Evolutionary conservation across 2,329 filamentous ascomycete genomes (phyloP), one percentile per base, ranked within the genome.

Genomic region (Mycocentrospora acerina): DNA sequence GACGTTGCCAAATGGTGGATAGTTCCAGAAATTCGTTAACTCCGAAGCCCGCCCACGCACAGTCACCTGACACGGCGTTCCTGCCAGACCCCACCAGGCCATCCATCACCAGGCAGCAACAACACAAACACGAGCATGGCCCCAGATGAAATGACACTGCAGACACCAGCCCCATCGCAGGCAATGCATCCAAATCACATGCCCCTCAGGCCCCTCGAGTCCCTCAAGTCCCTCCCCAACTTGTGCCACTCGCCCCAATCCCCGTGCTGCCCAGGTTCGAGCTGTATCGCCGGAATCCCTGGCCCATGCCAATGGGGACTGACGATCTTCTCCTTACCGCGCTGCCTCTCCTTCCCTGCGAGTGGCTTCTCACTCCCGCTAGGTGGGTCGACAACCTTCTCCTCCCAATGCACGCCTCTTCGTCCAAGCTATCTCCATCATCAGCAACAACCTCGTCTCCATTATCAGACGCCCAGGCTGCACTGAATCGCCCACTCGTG

Each of bases 241-340:
- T 65, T 18, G 58, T 50, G 3, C 63, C 62, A 10, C 50, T 55
- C n/a, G 48, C 53, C 1, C 64, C 64, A 34, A 65, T 48, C 8
- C 66, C 66, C 8, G 60, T 64, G 36, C 53, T 63, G 4, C 71
- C 72, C 18, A 75, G 41, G 44, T 74, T 75, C 19, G 70, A 72
- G 42, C 71, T 74, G 37, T 69, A 65, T 16, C 70, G 46, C 32
- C 69, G 60, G 30, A 75, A 71, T 1, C 71, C 71, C 10, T 59
- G 40, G 2, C 71, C 71, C 69, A 74, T 71, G 1, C 72, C 72
- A 24, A 75, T 62, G 0, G 72, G 72, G 19, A 71, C 66, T 1
- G 68, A 72, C 3, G 67, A 68, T 30, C 60, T 63, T 38, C 71
- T 63, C 37, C 64, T 56, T 7, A 69, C 45, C 16, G 44, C 48